Evolutionary conservation across 306 rosid genomes (phyloP).

Genomic region (Carpinus viminea): DNA sequence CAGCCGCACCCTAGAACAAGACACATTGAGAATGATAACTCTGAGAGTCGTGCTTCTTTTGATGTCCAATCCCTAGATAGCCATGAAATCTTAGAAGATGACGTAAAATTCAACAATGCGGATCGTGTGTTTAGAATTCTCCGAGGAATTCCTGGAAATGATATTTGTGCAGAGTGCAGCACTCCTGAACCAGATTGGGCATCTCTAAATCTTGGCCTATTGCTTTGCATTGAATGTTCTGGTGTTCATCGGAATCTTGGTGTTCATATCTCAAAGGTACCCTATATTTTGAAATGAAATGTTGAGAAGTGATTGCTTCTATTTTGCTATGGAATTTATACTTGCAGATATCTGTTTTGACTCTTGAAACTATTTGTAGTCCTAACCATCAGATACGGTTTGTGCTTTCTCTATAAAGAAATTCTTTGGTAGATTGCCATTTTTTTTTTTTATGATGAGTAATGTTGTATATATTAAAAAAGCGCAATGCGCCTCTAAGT

Average conservation of each 20-base stretch:
- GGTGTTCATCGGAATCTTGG: conserved; percentile 98
- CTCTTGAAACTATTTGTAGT: neutral
- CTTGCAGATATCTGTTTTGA: neutral
- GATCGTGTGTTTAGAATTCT: conserved; percentile 67
- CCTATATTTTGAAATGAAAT: conserved; percentile 25
- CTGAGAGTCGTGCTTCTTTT: conserved; percentile 37
- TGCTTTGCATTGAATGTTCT: conserved; percentile 93
- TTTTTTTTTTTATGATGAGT: too few relatives aligned
- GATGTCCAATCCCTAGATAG: conserved; percentile 45
- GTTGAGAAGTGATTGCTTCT: conserved; percentile 4
- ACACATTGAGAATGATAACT: conserved; percentile 37
- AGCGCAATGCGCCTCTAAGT: too few relatives aligned
- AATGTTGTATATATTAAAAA: too few relatives aligned
- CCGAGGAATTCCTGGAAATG: conserved; percentile 87
- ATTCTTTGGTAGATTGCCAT: neutral
- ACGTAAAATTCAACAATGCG: conserved; percentile 37
- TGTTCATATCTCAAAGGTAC: conserved; percentile 95
- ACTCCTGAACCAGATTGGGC: conserved; percentile 96
- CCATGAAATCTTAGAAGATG: conserved; percentile 41
- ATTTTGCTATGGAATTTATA: neutral
- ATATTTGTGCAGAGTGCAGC: conserved; percentile 86
- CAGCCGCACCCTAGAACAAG: conserved; percentile 56
- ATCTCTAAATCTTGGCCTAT: conserved; percentile 90
- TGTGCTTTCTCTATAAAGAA: neutral
- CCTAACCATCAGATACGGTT: neutral